phyloP scores from a whole-genome alignment of 1,284 basidiomycete genomes.

The Mycena citricolor region DNA sequence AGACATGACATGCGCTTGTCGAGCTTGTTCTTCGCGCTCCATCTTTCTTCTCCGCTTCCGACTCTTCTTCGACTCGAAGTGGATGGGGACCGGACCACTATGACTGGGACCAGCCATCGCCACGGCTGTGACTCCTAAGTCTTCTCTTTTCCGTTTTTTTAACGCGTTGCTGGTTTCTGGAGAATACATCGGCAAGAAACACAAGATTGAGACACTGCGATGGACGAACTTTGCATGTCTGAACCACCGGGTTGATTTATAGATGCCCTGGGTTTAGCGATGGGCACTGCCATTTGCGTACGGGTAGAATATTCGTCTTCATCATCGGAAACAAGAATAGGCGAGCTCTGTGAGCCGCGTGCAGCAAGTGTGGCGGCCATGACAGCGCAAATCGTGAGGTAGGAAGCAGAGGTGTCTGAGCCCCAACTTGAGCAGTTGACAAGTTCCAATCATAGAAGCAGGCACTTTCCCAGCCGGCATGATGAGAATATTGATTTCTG shows the following conservation, averaged over 20 bases:
- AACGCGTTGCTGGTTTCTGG: too few relatives aligned
- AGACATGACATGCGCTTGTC: constrained; percentile 19
- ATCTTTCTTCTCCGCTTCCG: constrained; percentile 37
- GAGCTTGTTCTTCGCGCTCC: constrained; percentile 31
- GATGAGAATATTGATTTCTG: too few relatives aligned
- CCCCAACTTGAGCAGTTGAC: too few relatives aligned
- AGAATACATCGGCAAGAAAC: constrained; percentile 2
- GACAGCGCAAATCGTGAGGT: too few relatives aligned
- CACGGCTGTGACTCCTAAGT: neutral
- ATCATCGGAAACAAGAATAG: constrained; percentile 44
- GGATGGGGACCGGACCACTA: constrained; percentile 1
- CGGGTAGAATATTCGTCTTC: constrained; percentile 34
- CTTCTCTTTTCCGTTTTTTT: constrained; percentile 21
- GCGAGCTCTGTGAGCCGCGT: constrained; percentile 28
- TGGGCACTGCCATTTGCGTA: constrained; percentile 12
- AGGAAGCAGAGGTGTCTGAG: too few relatives aligned
- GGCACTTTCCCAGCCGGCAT: too few relatives aligned
- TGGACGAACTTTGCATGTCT: constrained; percentile 4
- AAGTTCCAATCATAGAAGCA: too few relatives aligned
- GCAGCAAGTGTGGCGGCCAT: constrained; percentile 8
- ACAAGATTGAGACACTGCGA: neutral
- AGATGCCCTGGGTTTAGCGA: constrained; percentile 2
- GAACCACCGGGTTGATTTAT: constrained; percentile 2
- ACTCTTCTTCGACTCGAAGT: constrained; percentile 36
- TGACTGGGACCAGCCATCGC: neutral